Conservation (phyloP, 108 stramenopile genomes). For the Fragilariopsis cylindrus region DNA sequence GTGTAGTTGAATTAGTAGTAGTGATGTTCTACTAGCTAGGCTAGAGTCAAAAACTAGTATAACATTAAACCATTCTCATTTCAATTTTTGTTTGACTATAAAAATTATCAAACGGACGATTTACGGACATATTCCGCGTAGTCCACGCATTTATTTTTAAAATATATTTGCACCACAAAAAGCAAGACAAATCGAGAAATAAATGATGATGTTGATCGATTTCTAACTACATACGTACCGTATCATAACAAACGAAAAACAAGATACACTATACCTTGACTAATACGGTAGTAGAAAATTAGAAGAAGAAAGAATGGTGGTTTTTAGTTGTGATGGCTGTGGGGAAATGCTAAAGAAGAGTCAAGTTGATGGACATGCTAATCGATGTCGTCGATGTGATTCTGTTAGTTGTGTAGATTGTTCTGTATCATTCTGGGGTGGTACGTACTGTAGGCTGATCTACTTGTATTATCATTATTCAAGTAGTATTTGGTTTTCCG, state of each 20-base stretch:
- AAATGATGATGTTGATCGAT: not conserved
- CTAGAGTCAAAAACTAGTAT: no score
- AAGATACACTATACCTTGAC: not conserved
- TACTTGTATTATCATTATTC: not conserved
- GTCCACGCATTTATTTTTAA: no score
- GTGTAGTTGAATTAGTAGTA: no score
- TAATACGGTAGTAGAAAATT: not conserved
- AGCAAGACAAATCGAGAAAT: not conserved
- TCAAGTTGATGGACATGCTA: slow-evolving; percentile 85
- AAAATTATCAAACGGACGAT: no score
- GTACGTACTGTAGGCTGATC: slow-evolving; percentile 43
- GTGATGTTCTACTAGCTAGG: no score
- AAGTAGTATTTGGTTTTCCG: slow-evolving; percentile 11
- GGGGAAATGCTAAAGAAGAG: slow-evolving; percentile 84
- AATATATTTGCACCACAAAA: not conserved
- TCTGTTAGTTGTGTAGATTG: slow-evolving; percentile 87
- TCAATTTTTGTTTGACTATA: no score
- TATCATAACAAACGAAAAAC: not conserved
- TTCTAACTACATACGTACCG: not conserved
- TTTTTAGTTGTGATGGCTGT: slow-evolving; percentile 89
- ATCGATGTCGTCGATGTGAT: slow-evolving; percentile 70
- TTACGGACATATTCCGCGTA: no score
- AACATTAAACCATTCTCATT: no score
- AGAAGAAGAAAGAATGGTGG: slow-evolving; percentile 66
- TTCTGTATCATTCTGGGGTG: slow-evolving; percentile 78